phyloP scores from a whole-genome alignment of 2,329 filamentous ascomycete species.

The Paraphaeosphaeria minitans region DNA sequence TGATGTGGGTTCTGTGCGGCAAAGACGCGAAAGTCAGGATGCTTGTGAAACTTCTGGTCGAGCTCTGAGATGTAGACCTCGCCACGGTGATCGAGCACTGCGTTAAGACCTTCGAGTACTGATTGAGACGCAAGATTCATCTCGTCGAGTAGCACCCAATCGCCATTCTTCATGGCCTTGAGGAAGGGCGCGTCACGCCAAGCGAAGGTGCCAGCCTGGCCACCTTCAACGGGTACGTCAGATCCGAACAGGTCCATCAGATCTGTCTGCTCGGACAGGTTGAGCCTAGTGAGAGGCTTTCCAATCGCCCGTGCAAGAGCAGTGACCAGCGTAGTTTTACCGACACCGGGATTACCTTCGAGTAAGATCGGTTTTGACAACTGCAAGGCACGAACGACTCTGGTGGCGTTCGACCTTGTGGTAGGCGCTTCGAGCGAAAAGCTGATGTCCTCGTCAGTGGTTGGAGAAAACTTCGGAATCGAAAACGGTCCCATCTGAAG shows the following conservation, averaged over 20 bases:
- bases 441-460: conserved; percentile 58
- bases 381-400: conserved; percentile 86
- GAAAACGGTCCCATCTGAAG: conserved; percentile 78
- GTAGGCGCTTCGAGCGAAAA: conserved; percentile 90
- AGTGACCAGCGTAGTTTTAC: conserved; percentile 91
- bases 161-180: conserved; percentile 92
- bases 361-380: conserved; percentile 89
- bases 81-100: conserved; percentile 93
- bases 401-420: conserved; percentile 86
- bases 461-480: conserved; percentile 60
- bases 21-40: conserved; percentile 90
- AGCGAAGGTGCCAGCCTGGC: conserved; percentile 84
- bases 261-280: conserved; percentile 96
- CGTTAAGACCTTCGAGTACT: conserved; percentile 93
- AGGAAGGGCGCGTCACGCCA: conserved; percentile 97
- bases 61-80: conserved; percentile 95
- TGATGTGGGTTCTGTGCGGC: conserved; percentile 98
- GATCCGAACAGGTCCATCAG: conserved; percentile 97
- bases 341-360: conserved; percentile 96
- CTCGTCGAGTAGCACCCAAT: conserved; percentile 96
- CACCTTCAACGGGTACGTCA: conserved; percentile 94
- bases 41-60: conserved; percentile 89
- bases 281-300: conserved; percentile 86
- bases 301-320: conserved; percentile 82
- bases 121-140: conserved; percentile 99